Conservation (phyloP, 2,329 filamentous ascomycete species). For the Exophiala calicioides region DNA sequence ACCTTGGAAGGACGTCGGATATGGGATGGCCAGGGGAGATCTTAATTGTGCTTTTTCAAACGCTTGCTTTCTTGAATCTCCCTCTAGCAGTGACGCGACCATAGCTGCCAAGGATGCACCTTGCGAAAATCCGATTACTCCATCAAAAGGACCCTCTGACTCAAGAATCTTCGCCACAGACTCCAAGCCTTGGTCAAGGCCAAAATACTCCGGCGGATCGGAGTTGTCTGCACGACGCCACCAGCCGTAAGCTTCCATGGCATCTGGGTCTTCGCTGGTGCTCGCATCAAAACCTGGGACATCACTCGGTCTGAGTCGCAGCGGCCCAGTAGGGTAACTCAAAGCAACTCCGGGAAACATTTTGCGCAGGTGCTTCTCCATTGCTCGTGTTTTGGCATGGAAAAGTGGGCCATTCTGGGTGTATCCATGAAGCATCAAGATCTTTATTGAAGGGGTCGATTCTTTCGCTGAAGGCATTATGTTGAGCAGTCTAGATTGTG, state of each 20-base stretch:
- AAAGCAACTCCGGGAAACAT: constrained; percentile 65
- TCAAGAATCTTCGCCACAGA: constrained; percentile 63
- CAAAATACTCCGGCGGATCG: constrained; percentile 64
- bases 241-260: constrained; percentile 77
- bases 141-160: constrained; percentile 70
- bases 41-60: constrained; percentile 34
- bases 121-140: constrained; percentile 79
- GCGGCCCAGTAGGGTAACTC: constrained; percentile 69
- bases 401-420: constrained; percentile 87
- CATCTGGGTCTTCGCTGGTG: constrained; percentile 47
- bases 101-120: constrained; percentile 73
- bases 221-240: constrained; percentile 68
- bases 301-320: constrained; percentile 62
- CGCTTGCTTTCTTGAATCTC: constrained; percentile 43
- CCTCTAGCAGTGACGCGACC: constrained; percentile 71
- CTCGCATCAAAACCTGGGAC: constrained; percentile 66
- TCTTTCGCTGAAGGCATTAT: constrained; percentile 23
- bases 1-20: constrained; percentile 51
- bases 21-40: constrained; percentile 45
- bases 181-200: constrained; percentile 68
- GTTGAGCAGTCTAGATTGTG: neutral
- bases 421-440: constrained; percentile 83
- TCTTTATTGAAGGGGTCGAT: constrained; percentile 50
- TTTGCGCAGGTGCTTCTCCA: constrained; percentile 79
- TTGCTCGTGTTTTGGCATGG: constrained; percentile 81